These are phyloP conservation scores for Elongisporangium undulatum DNA, from an alignment of 352 stramenopile genomes.

Conservation along the genomic window DNA sequence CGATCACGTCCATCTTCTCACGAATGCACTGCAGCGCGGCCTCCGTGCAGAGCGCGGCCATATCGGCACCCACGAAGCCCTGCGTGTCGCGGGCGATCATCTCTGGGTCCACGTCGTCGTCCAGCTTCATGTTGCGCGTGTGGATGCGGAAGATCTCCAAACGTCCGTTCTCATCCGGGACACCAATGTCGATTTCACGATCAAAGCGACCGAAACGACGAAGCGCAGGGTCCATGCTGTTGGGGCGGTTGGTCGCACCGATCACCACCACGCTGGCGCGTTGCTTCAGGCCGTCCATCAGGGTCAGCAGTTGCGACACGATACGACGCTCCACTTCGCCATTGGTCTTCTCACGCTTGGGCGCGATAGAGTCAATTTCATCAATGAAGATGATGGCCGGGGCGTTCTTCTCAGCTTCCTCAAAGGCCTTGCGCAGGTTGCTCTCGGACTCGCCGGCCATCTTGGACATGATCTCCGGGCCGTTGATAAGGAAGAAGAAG, in stretches of 20 bases:
- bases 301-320: conserved; percentile 97
- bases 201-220: conserved; percentile 99
- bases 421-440: conserved; percentile 96
- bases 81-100: conserved; percentile 97
- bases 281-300: conserved; percentile 98
- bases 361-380: conserved; percentile 98
- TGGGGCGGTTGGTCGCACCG: conserved; percentile 98
- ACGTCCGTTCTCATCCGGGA: conserved; percentile 98
- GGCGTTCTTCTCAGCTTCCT: conserved; percentile 99
- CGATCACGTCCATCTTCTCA: conserved; percentile 99
- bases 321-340: conserved; percentile 99
- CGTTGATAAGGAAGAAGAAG: conserved; percentile 99
- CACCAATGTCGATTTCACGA: conserved; percentile 99
- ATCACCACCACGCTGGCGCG: conserved; percentile 97
- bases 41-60: conserved; percentile 98
- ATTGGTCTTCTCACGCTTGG: conserved; percentile 99
- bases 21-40: conserved; percentile 98
- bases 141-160: conserved; percentile 99
- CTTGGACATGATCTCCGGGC: conserved; percentile 99
- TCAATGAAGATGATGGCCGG: conserved; percentile 99
- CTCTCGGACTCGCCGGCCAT: conserved; percentile 93
- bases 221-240: conserved; percentile 97
- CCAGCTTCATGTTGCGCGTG: conserved; percentile 99
- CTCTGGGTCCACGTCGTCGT: conserved; percentile 98
- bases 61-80: conserved; percentile 99